Conservation (phyloP, 306 rosid genomes). For the Sesbania bispinosa region DNA sequence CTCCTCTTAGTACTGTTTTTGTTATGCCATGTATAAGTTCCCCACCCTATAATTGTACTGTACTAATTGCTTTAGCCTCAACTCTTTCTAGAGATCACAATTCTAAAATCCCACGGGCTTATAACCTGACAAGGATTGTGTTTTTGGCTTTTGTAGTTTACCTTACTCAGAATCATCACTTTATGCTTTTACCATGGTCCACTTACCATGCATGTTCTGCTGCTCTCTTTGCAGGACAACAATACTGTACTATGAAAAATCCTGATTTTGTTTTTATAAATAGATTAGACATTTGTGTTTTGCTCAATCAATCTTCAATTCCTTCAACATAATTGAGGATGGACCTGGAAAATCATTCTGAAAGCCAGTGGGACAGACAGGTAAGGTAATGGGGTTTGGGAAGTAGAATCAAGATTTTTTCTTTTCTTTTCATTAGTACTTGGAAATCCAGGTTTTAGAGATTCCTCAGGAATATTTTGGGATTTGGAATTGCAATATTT, state of each 20-base stretch:
- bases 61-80: conserved; percentile 21
- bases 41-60: conserved; percentile 30
- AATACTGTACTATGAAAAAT: neutral
- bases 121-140: conserved; percentile 26
- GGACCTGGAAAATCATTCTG: no score
- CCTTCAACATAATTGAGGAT: conserved; percentile 7
- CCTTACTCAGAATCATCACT: conserved; percentile 27
- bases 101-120: conserved; percentile 17
- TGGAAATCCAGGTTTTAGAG: conserved; percentile 31
- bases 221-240: conserved; percentile 21
- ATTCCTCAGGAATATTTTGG: conserved; percentile 65
- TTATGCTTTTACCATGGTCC: conserved; percentile 31
- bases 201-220: conserved; percentile 19
- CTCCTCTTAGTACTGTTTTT: conserved; percentile 6
- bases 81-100: conserved; percentile 25
- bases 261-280: neutral
- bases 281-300: neutral
- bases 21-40: neutral
- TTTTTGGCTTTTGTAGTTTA: conserved; percentile 37
- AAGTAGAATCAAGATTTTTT: no score
- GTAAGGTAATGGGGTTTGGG: no score
- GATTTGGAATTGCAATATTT: conserved; percentile 44
- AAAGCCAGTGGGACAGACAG: no score
- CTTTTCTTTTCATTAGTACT: neutral
- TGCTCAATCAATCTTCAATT: conserved; percentile 9